Evolutionary conservation across 441 rosid genomes (phyloP).

Genomic region (Caryocar brasiliense): DNA sequence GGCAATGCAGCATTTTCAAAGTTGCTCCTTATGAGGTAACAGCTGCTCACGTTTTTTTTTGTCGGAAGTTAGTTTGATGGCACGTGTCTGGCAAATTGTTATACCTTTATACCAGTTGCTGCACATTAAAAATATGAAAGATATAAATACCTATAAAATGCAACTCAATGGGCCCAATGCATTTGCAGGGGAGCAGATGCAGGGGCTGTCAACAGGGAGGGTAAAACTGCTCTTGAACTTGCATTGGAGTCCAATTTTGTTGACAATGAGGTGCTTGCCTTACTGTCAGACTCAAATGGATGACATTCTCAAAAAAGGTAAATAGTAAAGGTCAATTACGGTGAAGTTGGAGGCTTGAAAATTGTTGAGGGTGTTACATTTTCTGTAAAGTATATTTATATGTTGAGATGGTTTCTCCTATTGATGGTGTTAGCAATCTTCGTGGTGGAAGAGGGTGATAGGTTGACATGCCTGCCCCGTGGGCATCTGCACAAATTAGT

Average conservation of each 20-base stretch:
- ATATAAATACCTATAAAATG: neutral
- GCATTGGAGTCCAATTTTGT: conserved; percentile 50
- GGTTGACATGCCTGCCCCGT: conserved; percentile 36
- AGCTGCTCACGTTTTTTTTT: too few species aligned
- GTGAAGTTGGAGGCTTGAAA: conserved; percentile 13
- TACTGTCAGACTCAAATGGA: conserved; percentile 57
- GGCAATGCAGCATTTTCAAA: conserved; percentile 66
- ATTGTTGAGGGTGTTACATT: conserved; percentile 12
- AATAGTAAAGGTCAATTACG: conserved; percentile 6
- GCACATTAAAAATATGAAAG: too few species aligned
- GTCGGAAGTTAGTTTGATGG: too few species aligned
- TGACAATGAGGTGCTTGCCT: conserved; percentile 54
- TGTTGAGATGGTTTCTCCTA: conserved; percentile 18
- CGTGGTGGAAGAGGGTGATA: conserved; percentile 21
- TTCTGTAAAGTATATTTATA: conserved; percentile 17
- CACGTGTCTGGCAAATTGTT: too few species aligned
- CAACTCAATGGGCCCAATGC: neutral
- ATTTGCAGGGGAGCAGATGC: conserved; percentile 85
- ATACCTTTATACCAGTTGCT: too few species aligned
- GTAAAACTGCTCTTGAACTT: conserved; percentile 56
- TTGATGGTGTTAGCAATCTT: conserved; percentile 17
- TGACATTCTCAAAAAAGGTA: conserved; percentile 12
- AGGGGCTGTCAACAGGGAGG: conserved; percentile 51
- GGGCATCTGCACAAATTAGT: conserved; percentile 22
- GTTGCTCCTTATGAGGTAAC: conserved; percentile 79